These are phyloP conservation scores for Trichoderma atrobrunneum DNA, from an alignment of 2,329 filamentous ascomycete genomes.

Conservation along the genomic window DNA sequence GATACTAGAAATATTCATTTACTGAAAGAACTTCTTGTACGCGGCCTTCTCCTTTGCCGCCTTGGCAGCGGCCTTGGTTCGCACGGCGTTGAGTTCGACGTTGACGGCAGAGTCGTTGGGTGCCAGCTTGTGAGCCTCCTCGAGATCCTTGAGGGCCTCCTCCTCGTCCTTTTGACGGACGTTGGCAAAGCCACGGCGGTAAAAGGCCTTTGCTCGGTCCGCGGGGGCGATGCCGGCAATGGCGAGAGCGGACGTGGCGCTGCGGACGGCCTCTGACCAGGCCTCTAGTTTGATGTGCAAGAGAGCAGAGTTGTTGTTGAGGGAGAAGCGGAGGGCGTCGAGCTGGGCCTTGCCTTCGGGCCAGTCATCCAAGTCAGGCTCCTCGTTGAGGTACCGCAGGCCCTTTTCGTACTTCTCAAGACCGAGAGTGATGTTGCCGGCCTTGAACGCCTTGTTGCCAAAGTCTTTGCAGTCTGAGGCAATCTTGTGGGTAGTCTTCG, in stretches of 20 bases:
- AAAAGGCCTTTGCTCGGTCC: constrained; percentile 87
- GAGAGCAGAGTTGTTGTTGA: constrained; percentile 86
- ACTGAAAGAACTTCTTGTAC: constrained; percentile 84
- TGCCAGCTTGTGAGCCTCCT: constrained; percentile 70
- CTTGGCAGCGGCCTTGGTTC: constrained; percentile 69
- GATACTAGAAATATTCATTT: background rate
- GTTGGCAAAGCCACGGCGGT: constrained; percentile 74
- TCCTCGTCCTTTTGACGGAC: constrained; percentile 82
- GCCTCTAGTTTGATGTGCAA: constrained; percentile 76
- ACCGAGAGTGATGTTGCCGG: constrained; percentile 64
- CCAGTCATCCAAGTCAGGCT: constrained; percentile 71
- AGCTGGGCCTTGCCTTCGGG: constrained; percentile 64
- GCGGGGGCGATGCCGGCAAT: constrained; percentile 63
- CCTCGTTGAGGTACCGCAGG: constrained; percentile 82
- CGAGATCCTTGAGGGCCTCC: constrained; percentile 69
- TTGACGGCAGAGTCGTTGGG: constrained; percentile 73
- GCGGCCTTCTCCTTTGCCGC: constrained; percentile 87
- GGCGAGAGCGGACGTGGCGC: constrained; percentile 70
- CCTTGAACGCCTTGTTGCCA: constrained; percentile 91
- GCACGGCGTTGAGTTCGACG: constrained; percentile 74
- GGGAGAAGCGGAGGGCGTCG: constrained; percentile 71
- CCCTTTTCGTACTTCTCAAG: constrained; percentile 95
- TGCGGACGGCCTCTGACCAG: constrained; percentile 67
- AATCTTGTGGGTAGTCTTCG: constrained; percentile 70
- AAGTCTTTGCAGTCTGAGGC: constrained; percentile 83